These are phyloP conservation scores for Rosa persica DNA, from an alignment of 306 rosid genomes.

Conservation along the genomic window DNA sequence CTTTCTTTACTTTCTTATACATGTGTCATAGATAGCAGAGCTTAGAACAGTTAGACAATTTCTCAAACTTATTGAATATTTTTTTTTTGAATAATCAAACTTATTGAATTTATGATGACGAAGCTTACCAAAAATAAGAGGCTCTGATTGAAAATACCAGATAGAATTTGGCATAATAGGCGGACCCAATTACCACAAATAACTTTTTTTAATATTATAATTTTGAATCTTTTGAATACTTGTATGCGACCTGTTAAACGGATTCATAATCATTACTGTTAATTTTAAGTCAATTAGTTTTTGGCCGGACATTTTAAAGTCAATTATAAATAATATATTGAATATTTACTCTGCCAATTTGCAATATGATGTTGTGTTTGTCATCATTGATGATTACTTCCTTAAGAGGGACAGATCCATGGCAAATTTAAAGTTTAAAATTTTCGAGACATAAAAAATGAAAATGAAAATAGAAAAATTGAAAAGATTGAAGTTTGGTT, in stretches of 20 bases:
- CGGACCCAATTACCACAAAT: conserved; percentile 4
- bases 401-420: not conserved
- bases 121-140: not conserved
- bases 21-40: not conserved
- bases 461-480: not conserved
- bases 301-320: not conserved
- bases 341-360: not conserved
- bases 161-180: not conserved
- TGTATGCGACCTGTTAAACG: not conserved
- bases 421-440: not conserved
- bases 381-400: not conserved
- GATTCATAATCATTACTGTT: not conserved
- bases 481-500: no score
- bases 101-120: not conserved
- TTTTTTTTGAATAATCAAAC: not conserved
- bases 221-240: not conserved
- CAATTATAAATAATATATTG: not conserved
- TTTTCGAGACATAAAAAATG: not conserved
- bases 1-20: no score
- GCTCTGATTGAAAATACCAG: not conserved
- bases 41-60: not conserved
- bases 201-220: not conserved
- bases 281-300: not conserved
- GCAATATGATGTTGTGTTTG: not conserved
- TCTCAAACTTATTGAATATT: no score